These are phyloP conservation scores for Saccharomycopsis schoenii DNA, from an alignment of 805 yeast species.

Conservation along the genomic window DNA sequence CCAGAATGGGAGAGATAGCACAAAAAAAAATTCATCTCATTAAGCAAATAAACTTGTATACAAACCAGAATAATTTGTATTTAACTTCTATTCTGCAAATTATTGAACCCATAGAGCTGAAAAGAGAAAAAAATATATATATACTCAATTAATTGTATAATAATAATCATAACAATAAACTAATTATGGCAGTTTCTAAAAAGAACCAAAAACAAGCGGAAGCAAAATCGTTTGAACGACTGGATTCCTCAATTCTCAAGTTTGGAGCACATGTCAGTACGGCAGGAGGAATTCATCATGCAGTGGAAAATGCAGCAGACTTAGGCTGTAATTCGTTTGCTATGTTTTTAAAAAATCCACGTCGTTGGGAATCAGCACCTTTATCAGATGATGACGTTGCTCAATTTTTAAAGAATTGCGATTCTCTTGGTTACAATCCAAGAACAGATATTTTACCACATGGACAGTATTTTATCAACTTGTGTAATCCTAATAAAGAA, in stretches of 20 bases:
- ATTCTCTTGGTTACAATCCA: constrained; percentile 57
- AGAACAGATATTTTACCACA: constrained; percentile 81
- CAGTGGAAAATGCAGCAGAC: constrained; percentile 48
- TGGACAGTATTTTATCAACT: constrained; percentile 86
- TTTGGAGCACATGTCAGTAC: constrained; percentile 89
- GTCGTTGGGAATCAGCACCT: constrained; percentile 84
- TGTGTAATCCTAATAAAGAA: constrained; percentile 81
- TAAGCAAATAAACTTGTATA: no score
- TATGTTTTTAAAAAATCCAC: constrained; percentile 78
- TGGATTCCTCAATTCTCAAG: constrained; percentile 24
- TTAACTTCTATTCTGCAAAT: no score
- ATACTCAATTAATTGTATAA: no score
- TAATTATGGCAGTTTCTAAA: not conserved
- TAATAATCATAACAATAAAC: not conserved
- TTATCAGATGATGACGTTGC: constrained; percentile 55
- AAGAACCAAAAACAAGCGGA: not conserved
- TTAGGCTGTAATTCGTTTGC: constrained; percentile 80
- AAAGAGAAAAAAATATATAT: no score
- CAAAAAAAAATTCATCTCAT: no score
- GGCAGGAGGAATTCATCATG: constrained; percentile 68
- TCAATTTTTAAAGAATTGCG: constrained; percentile 56
- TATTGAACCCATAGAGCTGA: no score
- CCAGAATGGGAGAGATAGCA: no score
- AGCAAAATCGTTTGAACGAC: constrained; percentile 4
- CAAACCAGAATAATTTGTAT: no score